Evolutionary conservation across 1,284 basidiomycete genomes (phyloP).

Genomic region (Pseudozyma flocculosa): DNA sequence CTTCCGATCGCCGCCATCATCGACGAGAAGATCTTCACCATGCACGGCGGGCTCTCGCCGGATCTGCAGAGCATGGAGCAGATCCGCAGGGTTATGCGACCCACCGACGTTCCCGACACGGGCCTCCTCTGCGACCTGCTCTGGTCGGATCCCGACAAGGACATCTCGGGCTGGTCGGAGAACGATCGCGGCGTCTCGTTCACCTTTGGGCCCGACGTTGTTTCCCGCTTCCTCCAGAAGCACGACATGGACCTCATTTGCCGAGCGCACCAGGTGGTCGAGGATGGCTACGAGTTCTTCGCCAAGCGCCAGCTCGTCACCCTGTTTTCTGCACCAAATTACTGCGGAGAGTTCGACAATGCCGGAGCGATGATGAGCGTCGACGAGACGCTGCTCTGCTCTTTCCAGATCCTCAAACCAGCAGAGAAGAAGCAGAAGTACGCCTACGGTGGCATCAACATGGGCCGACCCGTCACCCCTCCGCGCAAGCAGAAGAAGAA

Average conservation of each 20-base stretch:
- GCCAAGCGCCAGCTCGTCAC: conserved; percentile 96
- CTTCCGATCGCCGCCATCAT: conserved; percentile 93
- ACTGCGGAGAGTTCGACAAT: conserved; percentile 97
- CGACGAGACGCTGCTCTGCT: conserved; percentile 94
- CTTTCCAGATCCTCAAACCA: conserved; percentile 93
- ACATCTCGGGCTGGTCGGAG: conserved; percentile 98
- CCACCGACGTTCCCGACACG: conserved; percentile 97
- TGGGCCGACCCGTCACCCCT: conserved; percentile 63
- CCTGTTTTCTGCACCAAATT: conserved; percentile 95
- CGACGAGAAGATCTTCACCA: conserved; percentile 93
- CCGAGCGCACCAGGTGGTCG: conserved; percentile 97
- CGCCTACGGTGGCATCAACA: conserved; percentile 58
- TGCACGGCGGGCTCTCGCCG: conserved; percentile 85
- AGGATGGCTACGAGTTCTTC: conserved; percentile 99
- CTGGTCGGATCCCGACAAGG: conserved; percentile 99
- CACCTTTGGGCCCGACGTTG: conserved; percentile 97
- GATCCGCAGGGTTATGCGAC: conserved; percentile 97
- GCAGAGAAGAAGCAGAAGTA: conserved; percentile 97
- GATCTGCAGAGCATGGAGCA: conserved; percentile 99
- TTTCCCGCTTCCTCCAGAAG: conserved; percentile 95
- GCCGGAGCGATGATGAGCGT: conserved; percentile 99
- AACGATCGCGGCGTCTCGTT: conserved; percentile 98
- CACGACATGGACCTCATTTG: conserved; percentile 99
- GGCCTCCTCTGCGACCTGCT: conserved; percentile 95
- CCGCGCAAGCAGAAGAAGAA: conserved; percentile 64